Evolutionary conservation across 768 basidiomycete species (phyloP).

Genomic region (Trametes coccinea): DNA sequence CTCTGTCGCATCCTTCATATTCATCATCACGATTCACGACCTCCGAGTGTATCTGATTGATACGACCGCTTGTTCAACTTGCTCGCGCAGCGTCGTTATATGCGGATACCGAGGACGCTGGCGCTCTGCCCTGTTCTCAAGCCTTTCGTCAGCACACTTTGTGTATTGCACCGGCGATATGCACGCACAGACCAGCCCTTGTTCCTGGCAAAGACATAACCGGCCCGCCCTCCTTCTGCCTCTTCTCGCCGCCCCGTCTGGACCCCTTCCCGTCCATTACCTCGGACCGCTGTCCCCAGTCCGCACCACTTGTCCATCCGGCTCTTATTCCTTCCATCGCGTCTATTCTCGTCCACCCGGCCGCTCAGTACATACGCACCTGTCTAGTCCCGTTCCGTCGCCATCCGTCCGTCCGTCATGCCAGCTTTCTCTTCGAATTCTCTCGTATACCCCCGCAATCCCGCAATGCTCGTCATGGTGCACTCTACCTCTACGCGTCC

Average conservation of each 20-base stretch:
- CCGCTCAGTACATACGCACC: background rate
- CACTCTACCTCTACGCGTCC: conserved; percentile 11
- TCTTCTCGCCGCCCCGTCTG: background rate
- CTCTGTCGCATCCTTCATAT: conserved; percentile 20
- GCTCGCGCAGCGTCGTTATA: background rate
- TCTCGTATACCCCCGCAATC: conserved; percentile 25
- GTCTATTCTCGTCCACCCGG: background rate
- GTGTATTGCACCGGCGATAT: background rate
- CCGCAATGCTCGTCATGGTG: conserved; percentile 21
- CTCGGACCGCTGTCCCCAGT: background rate
- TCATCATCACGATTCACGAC: conserved; percentile 18
- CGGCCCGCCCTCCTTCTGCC: background rate
- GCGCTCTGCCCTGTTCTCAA: background rate
- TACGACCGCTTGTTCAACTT: conserved; percentile 2
- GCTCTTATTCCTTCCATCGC: too few relatives aligned
- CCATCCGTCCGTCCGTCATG: background rate
- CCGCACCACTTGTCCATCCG: too few relatives aligned
- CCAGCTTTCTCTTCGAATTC: conserved; percentile 1
- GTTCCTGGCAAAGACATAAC: background rate
- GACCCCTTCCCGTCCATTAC: background rate
- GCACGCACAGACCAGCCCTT: background rate
- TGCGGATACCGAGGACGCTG: background rate
- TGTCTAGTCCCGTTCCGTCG: background rate
- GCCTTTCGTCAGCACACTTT: background rate
- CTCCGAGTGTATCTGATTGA: conserved; percentile 13